Base-by-base conservation (phyloP, 257 asterid genomes). In the Solanum verrucosum region DNA sequence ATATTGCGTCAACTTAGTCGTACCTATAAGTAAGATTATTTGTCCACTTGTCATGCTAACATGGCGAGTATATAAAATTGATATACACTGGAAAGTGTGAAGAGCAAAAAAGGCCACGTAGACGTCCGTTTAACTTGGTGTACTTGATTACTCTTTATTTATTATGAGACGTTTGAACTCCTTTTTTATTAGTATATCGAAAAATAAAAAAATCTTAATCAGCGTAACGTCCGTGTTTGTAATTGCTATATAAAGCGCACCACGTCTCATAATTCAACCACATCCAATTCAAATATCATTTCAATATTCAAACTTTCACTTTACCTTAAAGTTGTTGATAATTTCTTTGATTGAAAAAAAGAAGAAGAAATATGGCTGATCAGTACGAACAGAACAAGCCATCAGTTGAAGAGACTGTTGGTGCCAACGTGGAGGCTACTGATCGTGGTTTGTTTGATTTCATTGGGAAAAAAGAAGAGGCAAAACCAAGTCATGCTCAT, bases 391-490 rank as follows among this genome's bases (percentile, higher is more conserved):
- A 90, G 85, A 60, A 81, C 73, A 87, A 87, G 40, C 84, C 88
- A 49, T 89, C 82, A 67, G 88, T 83, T 49, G 59, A 92, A 90
- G 90, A 71, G 37, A 5, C 94, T 88, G 88, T 92, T 87, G 88
- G 92, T 85, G 25, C 74, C 38, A 35, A 27, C 81, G 93, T 89
- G 9, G 94, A 94, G 88, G 1, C 90, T 38, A 85, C 77, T 87
- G 96, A 92, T 86, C 94, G 98, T 23, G 99, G 98, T 3, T 59
- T 95, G 88, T 94, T 95, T 68, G 93, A 79, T 83, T 93, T 95
- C 89, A 6, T 88, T 37, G 91, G 90, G 33, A 94, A 91, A 93
- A 93, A 94, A 31, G 60, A 91, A 9, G 95, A 93, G 86, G 92
- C 91, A 89, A 89, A 91, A 84, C 91, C 91, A 91, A 78, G 91